phyloP scores from a whole-genome alignment of 768 basidiomycete genomes.

The Mycena latifolia region DNA sequence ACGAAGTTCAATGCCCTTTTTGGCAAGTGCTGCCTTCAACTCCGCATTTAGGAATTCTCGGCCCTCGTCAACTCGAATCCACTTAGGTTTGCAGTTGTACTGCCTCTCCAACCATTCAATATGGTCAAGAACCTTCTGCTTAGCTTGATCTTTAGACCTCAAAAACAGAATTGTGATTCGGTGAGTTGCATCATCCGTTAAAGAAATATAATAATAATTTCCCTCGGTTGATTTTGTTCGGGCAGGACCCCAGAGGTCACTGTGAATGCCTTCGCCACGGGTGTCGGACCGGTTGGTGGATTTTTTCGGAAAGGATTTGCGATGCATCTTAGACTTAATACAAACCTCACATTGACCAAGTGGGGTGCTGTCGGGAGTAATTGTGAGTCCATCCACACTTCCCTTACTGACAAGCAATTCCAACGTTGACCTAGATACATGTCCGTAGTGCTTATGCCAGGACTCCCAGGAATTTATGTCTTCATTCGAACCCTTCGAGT shows the following conservation, averaged over 20 bases:
- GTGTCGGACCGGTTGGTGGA: conserved; percentile 1
- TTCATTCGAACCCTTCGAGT: not conserved
- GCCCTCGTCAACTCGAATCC: conserved; percentile 43
- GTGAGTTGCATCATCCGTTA: too few species aligned
- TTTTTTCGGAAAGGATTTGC: conserved; percentile 9
- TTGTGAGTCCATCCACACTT: conserved; percentile 11
- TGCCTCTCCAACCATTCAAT: conserved; percentile 30
- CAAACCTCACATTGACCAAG: not conserved
- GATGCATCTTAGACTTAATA: conserved; percentile 15
- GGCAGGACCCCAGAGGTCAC: conserved; percentile 15
- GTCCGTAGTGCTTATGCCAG: conserved; percentile 8
- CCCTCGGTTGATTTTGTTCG: conserved; percentile 11
- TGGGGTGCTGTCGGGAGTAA: not conserved
- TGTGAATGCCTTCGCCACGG: too few species aligned
- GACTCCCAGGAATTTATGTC: conserved; percentile 2
- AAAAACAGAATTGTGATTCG: conserved; percentile 35
- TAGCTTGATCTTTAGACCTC: conserved; percentile 34
- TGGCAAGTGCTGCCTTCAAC: conserved; percentile 36
- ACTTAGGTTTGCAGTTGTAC: conserved; percentile 18
- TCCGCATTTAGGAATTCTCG: conserved; percentile 44
- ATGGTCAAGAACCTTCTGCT: conserved; percentile 34
- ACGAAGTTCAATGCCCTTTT: conserved; percentile 37
- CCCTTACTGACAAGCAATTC: conserved; percentile 5
- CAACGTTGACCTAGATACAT: conserved; percentile 1
- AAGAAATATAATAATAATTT: conserved; percentile 15